Evolutionary conservation across 116 monocot species (phyloP).

Genomic region (Zostera marina): DNA sequence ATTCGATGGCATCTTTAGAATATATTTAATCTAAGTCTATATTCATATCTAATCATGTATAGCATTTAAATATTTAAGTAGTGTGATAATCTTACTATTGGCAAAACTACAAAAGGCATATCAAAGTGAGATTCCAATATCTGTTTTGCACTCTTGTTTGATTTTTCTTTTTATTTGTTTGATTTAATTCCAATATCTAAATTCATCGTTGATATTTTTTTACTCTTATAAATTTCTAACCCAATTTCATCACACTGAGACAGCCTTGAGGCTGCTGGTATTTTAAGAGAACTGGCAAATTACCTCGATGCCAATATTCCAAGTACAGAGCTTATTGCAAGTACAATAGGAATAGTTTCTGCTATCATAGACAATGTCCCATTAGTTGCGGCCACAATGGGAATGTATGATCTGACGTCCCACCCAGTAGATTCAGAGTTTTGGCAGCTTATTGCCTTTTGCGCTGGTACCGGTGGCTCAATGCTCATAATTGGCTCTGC

Average conservation of each 20-base stretch:
- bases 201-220: neutral
- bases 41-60: no score
- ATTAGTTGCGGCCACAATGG: slow-evolving; percentile 97
- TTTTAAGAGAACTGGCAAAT: slow-evolving; percentile 85
- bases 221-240: neutral
- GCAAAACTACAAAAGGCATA: no score
- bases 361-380: slow-evolving; percentile 98
- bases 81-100: no score
- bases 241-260: slow-evolving; percentile 13
- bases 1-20: neutral
- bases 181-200: neutral
- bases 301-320: slow-evolving; percentile 87
- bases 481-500: slow-evolving; percentile 99
- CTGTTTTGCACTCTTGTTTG: no score
- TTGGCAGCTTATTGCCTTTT: slow-evolving; percentile 95
- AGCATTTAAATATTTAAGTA: no score
- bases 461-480: slow-evolving; percentile 97
- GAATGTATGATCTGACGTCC: slow-evolving; percentile 90
- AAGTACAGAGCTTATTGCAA: slow-evolving; percentile 75
- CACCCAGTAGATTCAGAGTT: slow-evolving; percentile 85
- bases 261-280: slow-evolving; percentile 94
- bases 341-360: slow-evolving; percentile 69
- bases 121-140: no score
- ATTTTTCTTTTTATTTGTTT: no score
- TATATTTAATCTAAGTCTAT: neutral